phyloP scores from a whole-genome alignment of 108 stramenopile genomes.

The Nitzschia inconspicua region DNA sequence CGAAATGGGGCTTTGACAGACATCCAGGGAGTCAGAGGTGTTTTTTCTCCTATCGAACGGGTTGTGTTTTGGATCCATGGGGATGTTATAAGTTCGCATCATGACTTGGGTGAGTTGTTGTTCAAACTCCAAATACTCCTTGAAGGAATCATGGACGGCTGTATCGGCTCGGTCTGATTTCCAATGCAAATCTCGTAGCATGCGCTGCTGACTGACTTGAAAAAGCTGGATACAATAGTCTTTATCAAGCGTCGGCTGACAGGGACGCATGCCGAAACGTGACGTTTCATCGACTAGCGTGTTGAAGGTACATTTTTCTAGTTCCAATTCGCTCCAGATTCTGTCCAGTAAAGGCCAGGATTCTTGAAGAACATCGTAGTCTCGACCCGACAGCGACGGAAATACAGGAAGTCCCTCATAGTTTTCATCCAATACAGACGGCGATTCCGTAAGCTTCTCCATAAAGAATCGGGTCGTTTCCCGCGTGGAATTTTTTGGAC shows the following conservation, averaged over 20 bases:
- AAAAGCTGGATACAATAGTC: slow-evolving; percentile 24
- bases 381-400: slow-evolving; percentile 7
- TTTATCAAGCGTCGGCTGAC: slow-evolving; percentile 24
- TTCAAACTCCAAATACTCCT: slow-evolving; percentile 21
- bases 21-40: slow-evolving; percentile 7
- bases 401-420: background rate
- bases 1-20: slow-evolving; percentile 15
- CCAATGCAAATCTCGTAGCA: slow-evolving; percentile 19
- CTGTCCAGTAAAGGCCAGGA: slow-evolving; percentile 23
- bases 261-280: slow-evolving; percentile 34
- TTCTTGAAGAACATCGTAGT: slow-evolving; percentile 26
- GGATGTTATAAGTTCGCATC: slow-evolving; percentile 14
- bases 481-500: slow-evolving; percentile 9
- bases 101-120: slow-evolving; percentile 10
- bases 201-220: slow-evolving; percentile 24
- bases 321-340: slow-evolving; percentile 26
- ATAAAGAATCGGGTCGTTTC: slow-evolving; percentile 6
- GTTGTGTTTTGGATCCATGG: background rate
- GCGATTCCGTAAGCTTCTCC: slow-evolving; percentile 10
- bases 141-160: slow-evolving; percentile 13
- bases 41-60: slow-evolving; percentile 1
- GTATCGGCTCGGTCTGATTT: slow-evolving; percentile 10
- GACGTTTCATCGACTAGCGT: slow-evolving; percentile 25
- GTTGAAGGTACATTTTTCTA: slow-evolving; percentile 25
- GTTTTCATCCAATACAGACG: slow-evolving; percentile 8